Evolutionary conservation across 768 basidiomycete genomes (phyloP).

Genomic region (Xerocomellus amylosporus): DNA sequence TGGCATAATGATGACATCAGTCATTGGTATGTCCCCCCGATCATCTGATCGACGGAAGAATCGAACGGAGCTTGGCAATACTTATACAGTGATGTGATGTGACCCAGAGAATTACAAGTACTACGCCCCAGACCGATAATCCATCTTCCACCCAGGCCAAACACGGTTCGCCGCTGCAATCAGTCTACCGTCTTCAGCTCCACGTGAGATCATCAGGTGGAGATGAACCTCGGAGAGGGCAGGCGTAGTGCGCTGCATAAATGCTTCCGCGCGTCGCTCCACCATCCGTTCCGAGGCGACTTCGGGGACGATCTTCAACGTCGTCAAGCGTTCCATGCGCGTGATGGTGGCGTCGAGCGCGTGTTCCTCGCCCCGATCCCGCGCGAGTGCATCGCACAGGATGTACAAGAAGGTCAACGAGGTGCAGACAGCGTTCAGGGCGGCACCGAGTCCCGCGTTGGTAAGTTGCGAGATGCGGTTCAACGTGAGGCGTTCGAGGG

Average conservation of each 20-base stretch:
- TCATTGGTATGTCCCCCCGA: too few species aligned
- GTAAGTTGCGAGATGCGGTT: neutral
- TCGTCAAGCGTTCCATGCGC: conserved; percentile 2
- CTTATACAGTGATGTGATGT: too few species aligned
- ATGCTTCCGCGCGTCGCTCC: conserved; percentile 5
- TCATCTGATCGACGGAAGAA: too few species aligned
- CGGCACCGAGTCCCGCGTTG: neutral
- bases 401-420: conserved; percentile 1
- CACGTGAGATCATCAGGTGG: neutral
- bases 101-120: too few species aligned
- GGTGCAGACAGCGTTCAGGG: neutral
- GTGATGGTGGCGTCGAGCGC: conserved; percentile 8
- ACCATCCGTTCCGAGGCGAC: conserved; percentile 9
- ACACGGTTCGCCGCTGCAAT: neutral
- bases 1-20: too few species aligned
- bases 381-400: neutral
- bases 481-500: conserved; percentile 8
- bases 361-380: neutral
- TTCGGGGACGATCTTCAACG: neutral
- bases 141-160: conserved; percentile 7
- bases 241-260: neutral
- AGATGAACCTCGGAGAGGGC: neutral
- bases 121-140: too few species aligned
- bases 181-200: neutral
- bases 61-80: too few species aligned